phyloP scores from a whole-genome alignment of 192 early-diverging fungal species.

The Backusella sp. region DNA sequence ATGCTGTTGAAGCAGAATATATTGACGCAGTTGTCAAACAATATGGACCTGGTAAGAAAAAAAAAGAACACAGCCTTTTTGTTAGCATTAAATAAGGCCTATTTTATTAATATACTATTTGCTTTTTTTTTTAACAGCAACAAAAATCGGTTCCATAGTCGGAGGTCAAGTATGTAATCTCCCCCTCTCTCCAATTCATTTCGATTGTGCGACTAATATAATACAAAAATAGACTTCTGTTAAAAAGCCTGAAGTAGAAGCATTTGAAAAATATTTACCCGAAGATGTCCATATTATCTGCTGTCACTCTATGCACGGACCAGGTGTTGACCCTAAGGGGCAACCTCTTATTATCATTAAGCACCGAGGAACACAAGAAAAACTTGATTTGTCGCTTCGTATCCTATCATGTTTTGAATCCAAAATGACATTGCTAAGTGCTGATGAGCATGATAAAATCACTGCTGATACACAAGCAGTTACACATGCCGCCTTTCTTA shows the following conservation, averaged over 20 bases:
- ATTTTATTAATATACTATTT: neutral
- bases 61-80: neutral
- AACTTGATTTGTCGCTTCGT: conserved; percentile 60
- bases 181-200: neutral
- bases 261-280: conserved; percentile 86
- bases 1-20: conserved; percentile 91
- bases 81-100: neutral
- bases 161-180: conserved; percentile 67
- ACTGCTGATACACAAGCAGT: conserved; percentile 98
- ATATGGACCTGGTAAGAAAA: conserved; percentile 75
- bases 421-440: conserved; percentile 74
- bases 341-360: conserved; percentile 86
- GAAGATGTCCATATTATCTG: conserved; percentile 89
- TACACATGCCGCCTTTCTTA: conserved; percentile 92
- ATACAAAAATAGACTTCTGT: conserved; percentile 72
- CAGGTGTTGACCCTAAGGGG: conserved; percentile 74
- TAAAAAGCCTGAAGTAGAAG: conserved; percentile 89
- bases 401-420: conserved; percentile 76
- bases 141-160: conserved; percentile 85
- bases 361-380: conserved; percentile 62
- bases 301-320: conserved; percentile 95
- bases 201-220: neutral
- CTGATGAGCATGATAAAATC: conserved; percentile 88
- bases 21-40: conserved; percentile 76
- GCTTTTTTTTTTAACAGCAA: conserved; percentile 48